phyloP scores from a whole-genome alignment of 2,329 filamentous ascomycete species.

The Monosporascus cannonballus region DNA sequence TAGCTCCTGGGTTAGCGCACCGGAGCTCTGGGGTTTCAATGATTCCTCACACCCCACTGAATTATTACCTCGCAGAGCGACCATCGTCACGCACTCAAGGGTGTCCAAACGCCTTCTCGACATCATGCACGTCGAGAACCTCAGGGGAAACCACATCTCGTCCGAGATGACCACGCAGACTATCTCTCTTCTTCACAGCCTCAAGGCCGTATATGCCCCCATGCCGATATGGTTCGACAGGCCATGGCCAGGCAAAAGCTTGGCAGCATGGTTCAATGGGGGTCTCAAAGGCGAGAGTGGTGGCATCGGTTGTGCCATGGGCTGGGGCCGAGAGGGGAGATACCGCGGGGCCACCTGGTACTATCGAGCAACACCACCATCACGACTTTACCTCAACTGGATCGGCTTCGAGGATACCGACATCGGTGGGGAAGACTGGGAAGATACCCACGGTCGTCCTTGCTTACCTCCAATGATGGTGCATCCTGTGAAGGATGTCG shows the following conservation, averaged over 20 bases:
- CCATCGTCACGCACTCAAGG: conserved; percentile 73
- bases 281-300: conserved; percentile 49
- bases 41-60: conserved; percentile 41
- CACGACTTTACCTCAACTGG: conserved; percentile 57
- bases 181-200: conserved; percentile 66
- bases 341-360: conserved; percentile 58
- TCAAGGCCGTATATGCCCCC: conserved; percentile 73
- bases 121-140: conserved; percentile 72
- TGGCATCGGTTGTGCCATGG: conserved; percentile 50
- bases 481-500: conserved; percentile 54
- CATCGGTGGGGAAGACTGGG: conserved; percentile 51
- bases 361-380: conserved; percentile 50
- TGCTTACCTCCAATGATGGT: conserved; percentile 55
- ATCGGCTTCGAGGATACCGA: conserved; percentile 52
- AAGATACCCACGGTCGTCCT: conserved; percentile 46
- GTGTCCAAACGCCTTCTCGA: conserved; percentile 66
- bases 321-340: conserved; percentile 51
- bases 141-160: conserved; percentile 67
- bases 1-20: conserved; percentile 67
- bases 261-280: conserved; percentile 55
- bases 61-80: conserved; percentile 63
- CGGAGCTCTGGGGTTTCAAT: conserved; percentile 62
- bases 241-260: conserved; percentile 53
- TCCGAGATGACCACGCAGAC: conserved; percentile 77
- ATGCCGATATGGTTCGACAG: conserved; percentile 77